Percentiles rank a stretch among this genome's conserved stretches.
Conservation (phyloP, 176 grass and related monocot genomes). For the Poa pratensis region DNA sequence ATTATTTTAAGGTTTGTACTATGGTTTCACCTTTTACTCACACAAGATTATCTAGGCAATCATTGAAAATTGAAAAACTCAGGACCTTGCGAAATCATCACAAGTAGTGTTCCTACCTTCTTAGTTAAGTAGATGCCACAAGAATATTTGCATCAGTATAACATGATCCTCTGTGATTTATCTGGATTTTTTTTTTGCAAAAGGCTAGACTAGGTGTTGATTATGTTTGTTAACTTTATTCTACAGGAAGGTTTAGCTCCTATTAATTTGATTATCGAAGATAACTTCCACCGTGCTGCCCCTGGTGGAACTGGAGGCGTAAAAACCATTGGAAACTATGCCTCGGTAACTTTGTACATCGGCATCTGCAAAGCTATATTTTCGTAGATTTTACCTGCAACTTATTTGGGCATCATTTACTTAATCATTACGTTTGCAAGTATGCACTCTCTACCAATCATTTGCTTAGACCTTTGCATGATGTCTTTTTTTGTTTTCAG, state of each 20-base stretch:
- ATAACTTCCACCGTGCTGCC: conserved; percentile 79
- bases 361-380: neutral
- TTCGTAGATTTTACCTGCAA: neutral
- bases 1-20: conserved; percentile 92
- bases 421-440: neutral
- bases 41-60: neutral
- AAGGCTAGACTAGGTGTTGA: neutral
- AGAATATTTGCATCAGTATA: conserved; percentile 14
- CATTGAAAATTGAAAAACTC: conserved; percentile 9
- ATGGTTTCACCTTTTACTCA: neutral
- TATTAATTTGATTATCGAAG: conserved; percentile 90
- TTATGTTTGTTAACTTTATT: conserved; percentile 36
- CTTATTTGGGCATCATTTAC: neutral
- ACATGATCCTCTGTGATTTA: neutral
- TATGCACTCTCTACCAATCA: neutral
- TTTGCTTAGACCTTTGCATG: neutral
- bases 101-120: conserved; percentile 1
- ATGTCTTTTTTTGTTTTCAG: neutral
- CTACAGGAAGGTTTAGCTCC: conserved; percentile 84
- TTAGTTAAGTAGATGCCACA: neutral
- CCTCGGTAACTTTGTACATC: conserved; percentile 58
- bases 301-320: conserved; percentile 93
- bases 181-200: neutral
- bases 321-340: conserved; percentile 96
- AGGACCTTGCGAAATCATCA: neutral